Base-by-base conservation (phyloP, 768 basidiomycete genomes). In the Boletus patriciae region DNA sequence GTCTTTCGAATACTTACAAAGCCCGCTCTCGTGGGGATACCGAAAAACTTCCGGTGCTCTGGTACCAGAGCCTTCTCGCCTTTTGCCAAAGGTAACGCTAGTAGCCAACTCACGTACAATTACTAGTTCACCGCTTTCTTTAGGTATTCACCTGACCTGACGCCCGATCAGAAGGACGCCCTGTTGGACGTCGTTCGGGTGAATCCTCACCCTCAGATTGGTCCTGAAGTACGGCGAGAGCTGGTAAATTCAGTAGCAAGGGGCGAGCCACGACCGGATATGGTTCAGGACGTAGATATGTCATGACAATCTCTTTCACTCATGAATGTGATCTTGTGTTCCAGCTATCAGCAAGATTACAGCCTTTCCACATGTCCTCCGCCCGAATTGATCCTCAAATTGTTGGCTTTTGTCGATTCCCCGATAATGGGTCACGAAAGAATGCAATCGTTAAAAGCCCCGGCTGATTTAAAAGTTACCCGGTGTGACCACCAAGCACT, bases 141-240 rank as follows among this genome's bases (percentile, higher is more conserved):
- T 65, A 97, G 95, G 66, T 99, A 98, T 73, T 89, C 93, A 7
- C 85, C 89, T 18, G 95, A 98, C 74, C 71, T 99, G 64, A 96
- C 96, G 0, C 91, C 92, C 3, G 96, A 99, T 69, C 97, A 99
- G 66, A 98, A 98, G 71, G 94, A 98, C 69, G 94, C 96, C 1
- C 76, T 99, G n/a, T 75, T 98, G 52, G 96, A 98, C 63, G 94
- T 98, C 42, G 80, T 95, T 46, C 84, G 94, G 25, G 87, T 83
- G 6, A 87, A 92, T 38, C 84, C 87, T 9, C 97, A 99, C 69
- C 79, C 87, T 8, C 88, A 93, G 70, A 97, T 98, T 65, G 81
- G 91, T 45, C 78, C 86, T 0, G 97, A 99, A 74, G 87, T 98
- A 53, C 82, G 97, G 66, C 76, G 97, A 60, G 97, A 98, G 70